Evolutionary conservation across 2,329 filamentous ascomycete species (phyloP).

Genomic region (Neoarthrinium moseri): DNA sequence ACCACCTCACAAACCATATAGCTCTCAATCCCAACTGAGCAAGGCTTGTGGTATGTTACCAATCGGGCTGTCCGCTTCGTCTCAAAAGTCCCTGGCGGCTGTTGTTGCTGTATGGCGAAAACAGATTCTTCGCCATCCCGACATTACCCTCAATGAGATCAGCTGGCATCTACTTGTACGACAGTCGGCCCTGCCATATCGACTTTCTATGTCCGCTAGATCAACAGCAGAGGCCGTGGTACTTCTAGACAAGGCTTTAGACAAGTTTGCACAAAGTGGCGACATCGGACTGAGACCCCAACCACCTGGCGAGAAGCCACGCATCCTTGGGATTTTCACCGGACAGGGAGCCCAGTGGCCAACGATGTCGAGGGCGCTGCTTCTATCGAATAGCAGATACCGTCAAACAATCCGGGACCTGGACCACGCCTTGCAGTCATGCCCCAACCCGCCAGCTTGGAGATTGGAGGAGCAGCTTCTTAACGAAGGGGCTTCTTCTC

Average conservation of each 20-base stretch:
- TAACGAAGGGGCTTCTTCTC: constrained; percentile 22
- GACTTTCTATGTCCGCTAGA: constrained; percentile 23
- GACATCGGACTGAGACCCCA: constrained; percentile 21
- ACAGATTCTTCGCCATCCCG: constrained; percentile 23
- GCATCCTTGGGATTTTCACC: constrained; percentile 31
- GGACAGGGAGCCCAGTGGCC: constrained; percentile 36
- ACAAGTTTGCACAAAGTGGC: constrained; percentile 7
- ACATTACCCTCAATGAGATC: constrained; percentile 18
- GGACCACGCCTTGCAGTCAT: constrained; percentile 23
- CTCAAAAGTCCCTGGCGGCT: constrained; percentile 29
- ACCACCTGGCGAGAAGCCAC: constrained; percentile 14
- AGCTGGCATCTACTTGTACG: constrained; percentile 31
- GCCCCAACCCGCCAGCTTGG: constrained; percentile 27
- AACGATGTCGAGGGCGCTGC: constrained; percentile 29
- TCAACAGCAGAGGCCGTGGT: constrained; percentile 20
- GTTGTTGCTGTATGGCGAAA: constrained; percentile 23
- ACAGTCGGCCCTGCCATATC: constrained; percentile 30
- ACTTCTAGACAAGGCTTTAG: constrained; percentile 23
- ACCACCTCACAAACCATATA: too few species aligned
- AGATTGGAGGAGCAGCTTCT: constrained; percentile 33
- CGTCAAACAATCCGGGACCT: constrained; percentile 31
- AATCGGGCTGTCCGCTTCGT: constrained; percentile 32
- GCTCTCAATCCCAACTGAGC: too few species aligned
- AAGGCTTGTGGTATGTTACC: background rate
- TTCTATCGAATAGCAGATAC: constrained; percentile 28